These are phyloP conservation scores for Porodaedalea pini DNA, from an alignment of 1,284 basidiomycete species.

Conservation along the genomic window DNA sequence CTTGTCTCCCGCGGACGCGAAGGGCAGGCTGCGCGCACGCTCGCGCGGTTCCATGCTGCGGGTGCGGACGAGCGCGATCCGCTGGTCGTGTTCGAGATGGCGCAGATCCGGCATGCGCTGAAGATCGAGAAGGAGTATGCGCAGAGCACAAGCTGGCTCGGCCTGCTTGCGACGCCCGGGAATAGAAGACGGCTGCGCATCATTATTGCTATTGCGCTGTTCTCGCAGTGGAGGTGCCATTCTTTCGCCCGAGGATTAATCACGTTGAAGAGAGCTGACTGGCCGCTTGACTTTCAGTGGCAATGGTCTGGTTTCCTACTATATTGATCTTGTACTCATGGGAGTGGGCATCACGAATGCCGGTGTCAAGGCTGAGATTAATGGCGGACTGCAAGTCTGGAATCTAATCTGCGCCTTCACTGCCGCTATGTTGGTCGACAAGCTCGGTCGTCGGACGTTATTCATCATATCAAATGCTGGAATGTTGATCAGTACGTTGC, in stretches of 20 bases:
- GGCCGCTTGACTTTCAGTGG: neutral
- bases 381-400: constrained; percentile 65
- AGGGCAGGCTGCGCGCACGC: constrained; percentile 51
- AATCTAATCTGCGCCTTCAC: constrained; percentile 60
- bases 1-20: constrained; percentile 63
- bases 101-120: constrained; percentile 61
- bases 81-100: constrained; percentile 55
- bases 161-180: constrained; percentile 54
- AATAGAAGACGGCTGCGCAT: constrained; percentile 68
- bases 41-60: constrained; percentile 75
- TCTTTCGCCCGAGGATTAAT: neutral
- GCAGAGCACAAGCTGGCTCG: constrained; percentile 52
- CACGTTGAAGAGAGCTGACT: neutral
- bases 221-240: constrained; percentile 59
- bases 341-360: constrained; percentile 47
- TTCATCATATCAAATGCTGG: constrained; percentile 61
- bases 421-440: constrained; percentile 57
- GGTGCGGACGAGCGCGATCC: constrained; percentile 56
- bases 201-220: constrained; percentile 66
- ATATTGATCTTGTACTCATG: constrained; percentile 67
- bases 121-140: constrained; percentile 53
- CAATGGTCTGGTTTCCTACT: constrained; percentile 60
- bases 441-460: constrained; percentile 56
- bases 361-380: constrained; percentile 26
- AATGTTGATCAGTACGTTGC: constrained; percentile 47